A percentile compares a stretch with the other conserved stretches of the same genome.
These are phyloP conservation scores for Zalerion maritima DNA, from an alignment of 495 filamentous ascomycete species.

Conservation along the genomic window DNA sequence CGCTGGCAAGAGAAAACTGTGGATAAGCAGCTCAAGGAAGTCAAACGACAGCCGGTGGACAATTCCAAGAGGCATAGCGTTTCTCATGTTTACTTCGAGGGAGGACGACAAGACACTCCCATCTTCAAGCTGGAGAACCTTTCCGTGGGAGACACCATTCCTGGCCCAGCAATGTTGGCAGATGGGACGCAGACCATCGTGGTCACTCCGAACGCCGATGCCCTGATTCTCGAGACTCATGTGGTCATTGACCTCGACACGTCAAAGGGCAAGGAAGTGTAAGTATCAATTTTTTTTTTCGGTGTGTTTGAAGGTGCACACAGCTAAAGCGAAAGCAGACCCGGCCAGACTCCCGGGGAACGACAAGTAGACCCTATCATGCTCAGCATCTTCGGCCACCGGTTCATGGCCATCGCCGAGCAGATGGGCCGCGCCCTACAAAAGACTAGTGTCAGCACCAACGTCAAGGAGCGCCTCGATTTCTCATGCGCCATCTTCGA, in stretches of 20 bases:
- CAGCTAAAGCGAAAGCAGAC: conserved; percentile 11
- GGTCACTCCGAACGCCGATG: conserved; percentile 63
- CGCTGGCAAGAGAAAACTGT: conserved; percentile 64
- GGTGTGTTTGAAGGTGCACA: not conserved
- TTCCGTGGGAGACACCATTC: conserved; percentile 56
- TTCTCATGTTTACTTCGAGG: conserved; percentile 56
- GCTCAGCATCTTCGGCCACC: conserved; percentile 86
- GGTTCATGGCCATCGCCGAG: conserved; percentile 98
- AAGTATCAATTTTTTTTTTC: conserved; percentile 4
- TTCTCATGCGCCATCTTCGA: conserved; percentile 96
- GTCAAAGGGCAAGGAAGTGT: conserved; percentile 37
- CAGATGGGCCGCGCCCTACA: conserved; percentile 94
- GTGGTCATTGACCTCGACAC: conserved; percentile 58
- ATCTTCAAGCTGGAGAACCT: conserved; percentile 77
- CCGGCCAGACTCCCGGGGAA: conserved; percentile 27
- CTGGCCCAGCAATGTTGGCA: conserved; percentile 80
- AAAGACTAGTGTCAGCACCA: conserved; percentile 94
- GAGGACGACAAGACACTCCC: conserved; percentile 61
- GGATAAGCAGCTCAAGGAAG: conserved; percentile 57
- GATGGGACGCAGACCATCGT: conserved; percentile 96
- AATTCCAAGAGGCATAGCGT: conserved; percentile 39
- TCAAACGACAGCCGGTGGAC: conserved; percentile 33
- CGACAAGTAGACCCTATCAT: conserved; percentile 70
- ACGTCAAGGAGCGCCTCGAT: conserved; percentile 93
- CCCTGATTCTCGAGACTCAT: conserved; percentile 58